Percentiles rank a stretch among this genome's conserved stretches.
phyloP scores from a whole-genome alignment of 1,284 basidiomycete species.

The Singerocomus inundabilis region DNA sequence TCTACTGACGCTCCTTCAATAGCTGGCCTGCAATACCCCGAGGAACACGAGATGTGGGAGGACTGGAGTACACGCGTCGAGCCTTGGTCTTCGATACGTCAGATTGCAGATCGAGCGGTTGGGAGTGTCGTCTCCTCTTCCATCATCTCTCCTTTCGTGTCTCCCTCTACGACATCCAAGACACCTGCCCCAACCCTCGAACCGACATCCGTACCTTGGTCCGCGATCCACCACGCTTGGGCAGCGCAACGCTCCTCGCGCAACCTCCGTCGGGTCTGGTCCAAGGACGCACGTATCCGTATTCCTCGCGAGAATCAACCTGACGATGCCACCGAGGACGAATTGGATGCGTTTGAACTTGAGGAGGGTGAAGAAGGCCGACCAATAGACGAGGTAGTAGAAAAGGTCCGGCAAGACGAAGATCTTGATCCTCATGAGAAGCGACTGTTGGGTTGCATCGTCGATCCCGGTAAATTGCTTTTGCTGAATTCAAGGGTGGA shows the following conservation, averaged over 20 bases:
- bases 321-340: constrained; percentile 42
- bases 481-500: neutral
- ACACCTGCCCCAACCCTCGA: constrained; percentile 43
- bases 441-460: constrained; percentile 77
- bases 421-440: constrained; percentile 78
- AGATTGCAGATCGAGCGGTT: constrained; percentile 70
- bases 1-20: constrained; percentile 13
- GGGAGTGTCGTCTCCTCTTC: constrained; percentile 57
- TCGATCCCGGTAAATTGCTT: constrained; percentile 63
- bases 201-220: constrained; percentile 62
- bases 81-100: constrained; percentile 63
- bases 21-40: constrained; percentile 14
- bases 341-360: constrained; percentile 31
- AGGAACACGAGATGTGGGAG: constrained; percentile 56
- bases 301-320: constrained; percentile 38
- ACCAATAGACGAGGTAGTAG: constrained; percentile 65
- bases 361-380: constrained; percentile 37
- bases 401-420: constrained; percentile 69
- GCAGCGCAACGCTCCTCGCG: constrained; percentile 47
- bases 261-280: constrained; percentile 57
- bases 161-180: constrained; percentile 19
- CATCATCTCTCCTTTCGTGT: constrained; percentile 15
- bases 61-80: constrained; percentile 70
- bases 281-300: constrained; percentile 51
- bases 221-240: constrained; percentile 63